Base-by-base conservation (phyloP, 805 yeast genomes). In the Scheffersomyces amazonensis region DNA sequence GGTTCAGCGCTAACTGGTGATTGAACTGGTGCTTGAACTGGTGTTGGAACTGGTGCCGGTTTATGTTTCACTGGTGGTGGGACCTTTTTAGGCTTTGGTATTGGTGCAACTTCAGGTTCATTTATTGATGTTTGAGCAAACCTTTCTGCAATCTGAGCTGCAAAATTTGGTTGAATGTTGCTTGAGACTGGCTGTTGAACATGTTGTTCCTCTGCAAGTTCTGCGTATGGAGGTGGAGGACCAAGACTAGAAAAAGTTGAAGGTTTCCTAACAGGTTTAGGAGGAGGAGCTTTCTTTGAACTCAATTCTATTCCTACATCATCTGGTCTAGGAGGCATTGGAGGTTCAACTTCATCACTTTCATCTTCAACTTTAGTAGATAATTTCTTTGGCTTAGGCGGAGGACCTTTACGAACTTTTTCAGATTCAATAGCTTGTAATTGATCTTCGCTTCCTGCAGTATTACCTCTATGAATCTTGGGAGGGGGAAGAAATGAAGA, bases 191-290 rank as follows among this genome's bases (percentile, higher is more conserved):
- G 16, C 11, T 13, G 8, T 9, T 11, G 7, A 6, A 5, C 15
- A 27, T 16, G 17, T 5, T 5, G 6, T 5, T 24, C 20, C 6
- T 30, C 16, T 12, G 18, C 39, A 17, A 31, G 34, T 13, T 43
- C 47, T 13, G 50, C 35, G 30, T 55, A 53, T 18, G 66, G 52
- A 16, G 41, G 41, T 8, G 39, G 39, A 15, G 36, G 28, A 12
- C 31, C 22, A 21, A 24, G 31, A 31, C 17, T 47, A 16, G 21
- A 36, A 30, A 39, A 36, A 23, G 22, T 32, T 25, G 39, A 31
- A 31, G 58, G 49, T 37, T 64, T 62, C 43, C 66, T 71, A 2
- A 49, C 41, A 1, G 76, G 76, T 30, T 68, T 71, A 24, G 74
- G 73, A 10, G 73, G 74, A 16, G 74, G 71, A 0, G 56, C 55